A percentile compares a stretch with the other conserved stretches of the same genome.
phyloP scores from a whole-genome alignment of 2,329 filamentous ascomycete species.

The Plenodomus biglobosus region DNA sequence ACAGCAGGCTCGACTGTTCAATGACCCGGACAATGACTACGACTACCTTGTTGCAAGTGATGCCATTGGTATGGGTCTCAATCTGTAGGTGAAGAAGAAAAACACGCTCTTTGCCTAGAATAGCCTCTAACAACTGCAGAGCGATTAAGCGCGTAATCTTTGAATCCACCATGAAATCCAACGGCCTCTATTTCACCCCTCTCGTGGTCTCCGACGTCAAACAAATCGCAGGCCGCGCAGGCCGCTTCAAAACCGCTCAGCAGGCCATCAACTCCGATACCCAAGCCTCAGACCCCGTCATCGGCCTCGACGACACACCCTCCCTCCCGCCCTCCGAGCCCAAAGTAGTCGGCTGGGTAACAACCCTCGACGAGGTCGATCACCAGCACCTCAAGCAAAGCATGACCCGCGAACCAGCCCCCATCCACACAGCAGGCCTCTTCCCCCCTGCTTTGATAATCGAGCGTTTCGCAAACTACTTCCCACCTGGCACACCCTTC shows the following conservation, averaged over 20 bases:
- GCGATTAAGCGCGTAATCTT: slow-evolving; percentile 88
- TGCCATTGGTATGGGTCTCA: slow-evolving; percentile 96
- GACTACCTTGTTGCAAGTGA: slow-evolving; percentile 93
- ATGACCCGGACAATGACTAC: slow-evolving; percentile 92
- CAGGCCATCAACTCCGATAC: slow-evolving; percentile 49
- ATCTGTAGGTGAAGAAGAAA: slow-evolving; percentile 70
- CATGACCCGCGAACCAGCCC: slow-evolving; percentile 64
- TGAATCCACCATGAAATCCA: slow-evolving; percentile 72
- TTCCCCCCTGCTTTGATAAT: slow-evolving; percentile 70
- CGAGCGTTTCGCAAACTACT: slow-evolving; percentile 77
- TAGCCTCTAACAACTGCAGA: slow-evolving; percentile 42
- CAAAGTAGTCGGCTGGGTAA: slow-evolving; percentile 69
- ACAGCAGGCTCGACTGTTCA: slow-evolving; percentile 89
- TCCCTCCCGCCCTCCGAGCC: not conserved
- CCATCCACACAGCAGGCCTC: slow-evolving; percentile 71
- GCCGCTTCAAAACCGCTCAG: slow-evolving; percentile 75
- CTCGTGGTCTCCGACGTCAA: slow-evolving; percentile 80
- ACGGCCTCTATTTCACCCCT: slow-evolving; percentile 59
- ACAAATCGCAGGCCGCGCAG: slow-evolving; percentile 91
- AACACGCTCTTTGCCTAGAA: not conserved
- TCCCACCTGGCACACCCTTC: slow-evolving; percentile 77
- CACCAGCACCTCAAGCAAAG: slow-evolving; percentile 62
- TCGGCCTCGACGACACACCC: slow-evolving; percentile 23
- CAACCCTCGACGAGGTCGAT: slow-evolving; percentile 73
- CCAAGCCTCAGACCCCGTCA: slow-evolving; percentile 12